Base-by-base conservation (phyloP, 345 rosid genomes). In the Rhodamnia rubescens region DNA sequence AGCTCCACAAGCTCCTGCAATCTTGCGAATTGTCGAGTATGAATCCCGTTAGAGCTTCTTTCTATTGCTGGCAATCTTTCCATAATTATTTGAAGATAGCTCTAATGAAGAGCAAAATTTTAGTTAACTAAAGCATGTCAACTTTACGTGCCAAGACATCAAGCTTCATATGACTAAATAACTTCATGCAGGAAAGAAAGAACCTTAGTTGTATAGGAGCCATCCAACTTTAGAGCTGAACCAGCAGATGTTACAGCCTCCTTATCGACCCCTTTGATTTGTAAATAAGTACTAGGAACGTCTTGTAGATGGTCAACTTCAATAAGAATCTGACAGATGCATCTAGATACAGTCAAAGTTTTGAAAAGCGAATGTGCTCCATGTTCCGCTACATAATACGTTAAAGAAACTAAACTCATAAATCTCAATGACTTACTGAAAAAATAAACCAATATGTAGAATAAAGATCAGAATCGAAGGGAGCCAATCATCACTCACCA, bases 301-400 rank as follows among this genome's bases (percentile, higher is more conserved):
- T 94, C 99, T 94, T 95, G 96, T 84, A 98, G 95, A 90, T 94
- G 96, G 90, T 98, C 99, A 84, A 95, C 98, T 93, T 98, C 99
- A 53, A 95, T 89, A 54, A 98, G 98, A 88, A 98, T 87, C 87
- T 87, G 85, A 20, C 27, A 80, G 10, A 54, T 54, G 27, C 69
- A 78, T 69, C 32, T n/a, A 69, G 40, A 55, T 49, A 42, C 22
- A 53, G 53, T 54, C n/a, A 56, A 18, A 74, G 47, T 16, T 29
- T 82, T 52, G 49, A 82, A 42, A 29, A 29, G 47, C 3, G 20
- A 82, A 56, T 82, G 44, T 20, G 14, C 26, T 32, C 47, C 56
- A 26, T 20, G 84, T 54, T 36, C 78, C 4, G 78, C 78, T 69
- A 69, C 44, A 32, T 64, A 64, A 36, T 69, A 18, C 36, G 24